Evolutionary conservation across 345 rosid genomes (phyloP), one percentile per base, ranked within the genome.

Genomic region (Barbarea vulgaris): DNA sequence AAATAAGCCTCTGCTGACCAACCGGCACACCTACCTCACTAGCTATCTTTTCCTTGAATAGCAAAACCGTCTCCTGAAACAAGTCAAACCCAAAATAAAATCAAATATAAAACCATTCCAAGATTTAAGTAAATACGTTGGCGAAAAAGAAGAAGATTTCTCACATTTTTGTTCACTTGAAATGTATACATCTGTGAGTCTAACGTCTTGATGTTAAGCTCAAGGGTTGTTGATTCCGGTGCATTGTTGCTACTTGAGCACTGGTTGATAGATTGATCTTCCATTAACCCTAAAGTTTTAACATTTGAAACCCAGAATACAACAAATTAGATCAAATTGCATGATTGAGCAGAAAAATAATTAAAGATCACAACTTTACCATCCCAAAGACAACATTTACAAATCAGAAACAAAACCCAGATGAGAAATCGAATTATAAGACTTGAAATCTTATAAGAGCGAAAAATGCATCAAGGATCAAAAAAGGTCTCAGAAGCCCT

Each of bases 21-120:
- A 86, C 96, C 5, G 99, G 89, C 48, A 95, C 87, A n/a, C 93
- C 94, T 46, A 84, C 70, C 69, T 78, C 81, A 65, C 57, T 34
- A 14, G 98, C 93, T 80, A 95, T 85, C 81, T 84, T 89, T 84
- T 95, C 98, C 87, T 95, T 95, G 81, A 95, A 95, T 42, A 70
- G 61, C 4, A 79, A 84, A 82, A 95, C 97, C 7, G 77, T 76
- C 73, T 86, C 84, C 99, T 95, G 91, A 75, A 81, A 76, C 74
- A 64, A 74, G 58, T 31, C 58, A 73, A 57, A 24, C 39, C 44
- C 72, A 67, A 53, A 33, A 19, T 4, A 15, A 28, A 28, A 24
- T 47, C 37, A 67, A 10, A 37, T 7, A 56, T 24, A 61, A 46
- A 46, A 46, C 14, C 59, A 56, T 18, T 62, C 66, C 10, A 50